Conservation (phyloP, 495 filamentous ascomycete species). For the Chaetomidium leptoderma region DNA sequence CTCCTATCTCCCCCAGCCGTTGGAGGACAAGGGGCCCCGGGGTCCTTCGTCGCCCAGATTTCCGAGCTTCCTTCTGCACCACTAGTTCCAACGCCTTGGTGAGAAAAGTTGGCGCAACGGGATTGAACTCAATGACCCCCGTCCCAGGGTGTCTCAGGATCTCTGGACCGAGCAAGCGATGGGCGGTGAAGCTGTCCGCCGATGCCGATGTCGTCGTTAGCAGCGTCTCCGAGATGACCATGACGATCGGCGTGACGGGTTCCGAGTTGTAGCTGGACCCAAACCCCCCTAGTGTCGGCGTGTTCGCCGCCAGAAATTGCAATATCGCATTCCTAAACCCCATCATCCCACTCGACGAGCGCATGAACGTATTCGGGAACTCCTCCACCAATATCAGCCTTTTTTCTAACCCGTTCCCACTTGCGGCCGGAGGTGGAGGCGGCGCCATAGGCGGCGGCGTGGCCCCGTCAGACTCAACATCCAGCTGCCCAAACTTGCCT, state of each 20-base stretch:
- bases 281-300: conserved; percentile 41
- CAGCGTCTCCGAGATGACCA: conserved; percentile 86
- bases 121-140: conserved; percentile 82
- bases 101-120: conserved; percentile 81
- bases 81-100: conserved; percentile 74
- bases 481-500: conserved; percentile 71
- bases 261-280: conserved; percentile 30
- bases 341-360: conserved; percentile 60
- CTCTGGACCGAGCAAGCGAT: conserved; percentile 80
- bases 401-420: conserved; percentile 17
- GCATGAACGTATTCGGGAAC: conserved; percentile 77
- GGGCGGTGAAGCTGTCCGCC: conserved; percentile 83
- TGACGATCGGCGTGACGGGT: conserved; percentile 67
- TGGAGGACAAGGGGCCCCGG: conserved; percentile 70
- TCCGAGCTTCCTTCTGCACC: conserved; percentile 72
- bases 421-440: not conserved
- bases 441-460: conserved; percentile 19
- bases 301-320: conserved; percentile 63
- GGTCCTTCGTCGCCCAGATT: conserved; percentile 60
- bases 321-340: conserved; percentile 73
- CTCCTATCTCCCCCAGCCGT: conserved; percentile 73
- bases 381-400: conserved; percentile 84
- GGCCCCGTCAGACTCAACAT: conserved; percentile 45
- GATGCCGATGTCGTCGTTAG: conserved; percentile 68
- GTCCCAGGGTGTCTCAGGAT: conserved; percentile 73